Conservation (phyloP, 2,329 filamentous ascomycete species). For the Falciphora oryzae region DNA sequence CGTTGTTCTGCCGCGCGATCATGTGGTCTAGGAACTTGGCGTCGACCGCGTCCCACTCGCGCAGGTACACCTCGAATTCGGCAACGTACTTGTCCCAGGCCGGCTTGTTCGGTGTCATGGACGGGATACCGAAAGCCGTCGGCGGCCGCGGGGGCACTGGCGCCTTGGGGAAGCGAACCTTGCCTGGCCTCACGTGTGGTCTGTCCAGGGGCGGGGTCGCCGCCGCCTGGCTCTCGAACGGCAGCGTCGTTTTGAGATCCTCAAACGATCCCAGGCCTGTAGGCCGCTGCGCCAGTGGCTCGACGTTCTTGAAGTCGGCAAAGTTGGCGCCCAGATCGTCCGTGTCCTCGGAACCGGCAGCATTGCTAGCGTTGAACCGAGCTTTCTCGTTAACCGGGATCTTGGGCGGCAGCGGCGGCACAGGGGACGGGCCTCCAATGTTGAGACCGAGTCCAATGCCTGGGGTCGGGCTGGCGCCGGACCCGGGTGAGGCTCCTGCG, state of each 20-base stretch:
- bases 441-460: too few relatives aligned
- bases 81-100: conserved; percentile 47
- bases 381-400: conserved; percentile 12
- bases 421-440: conserved; percentile 11
- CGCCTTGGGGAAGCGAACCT: conserved; percentile 40
- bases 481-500: conserved; percentile 18
- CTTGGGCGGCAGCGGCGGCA: conserved; percentile 7
- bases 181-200: neutral
- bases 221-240: conserved; percentile 49
- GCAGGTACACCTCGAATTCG: conserved; percentile 49
- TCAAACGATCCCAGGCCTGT: conserved; percentile 47
- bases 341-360: conserved; percentile 48
- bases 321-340: conserved; percentile 51
- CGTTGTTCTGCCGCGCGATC: conserved; percentile 40
- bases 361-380: conserved; percentile 26
- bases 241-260: conserved; percentile 51
- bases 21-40: conserved; percentile 51
- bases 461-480: conserved; percentile 5
- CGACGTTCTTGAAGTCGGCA: conserved; percentile 49
- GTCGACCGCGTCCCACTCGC: conserved; percentile 45
- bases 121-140: conserved; percentile 34
- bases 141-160: conserved; percentile 46
- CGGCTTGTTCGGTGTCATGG: conserved; percentile 34
- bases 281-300: conserved; percentile 44
- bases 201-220: conserved; percentile 26